phyloP scores from a whole-genome alignment of 164 flowering plant genomes.

The Vitis cinerea region DNA sequence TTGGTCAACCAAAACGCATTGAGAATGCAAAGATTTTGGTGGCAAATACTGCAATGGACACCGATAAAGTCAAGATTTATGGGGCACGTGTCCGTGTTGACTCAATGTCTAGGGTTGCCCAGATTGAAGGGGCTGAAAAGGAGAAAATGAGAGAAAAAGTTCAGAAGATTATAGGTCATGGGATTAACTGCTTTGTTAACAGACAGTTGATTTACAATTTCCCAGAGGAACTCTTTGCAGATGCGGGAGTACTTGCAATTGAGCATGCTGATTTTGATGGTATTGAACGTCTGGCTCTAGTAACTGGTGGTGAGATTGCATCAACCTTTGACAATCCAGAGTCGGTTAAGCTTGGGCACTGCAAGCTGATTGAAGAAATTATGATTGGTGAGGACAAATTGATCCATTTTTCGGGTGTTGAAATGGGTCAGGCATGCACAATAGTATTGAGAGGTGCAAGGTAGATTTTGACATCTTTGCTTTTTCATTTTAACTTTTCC shows the following conservation, averaged over 20 bases:
- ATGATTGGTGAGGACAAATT: slow-evolving; percentile 98
- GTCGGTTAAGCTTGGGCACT: slow-evolving; percentile 94
- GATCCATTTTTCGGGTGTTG: slow-evolving; percentile 97
- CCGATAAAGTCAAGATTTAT: slow-evolving; percentile 97
- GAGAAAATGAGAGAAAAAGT: slow-evolving; percentile 97
- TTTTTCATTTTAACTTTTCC: background rate
- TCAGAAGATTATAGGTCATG: slow-evolving; percentile 87
- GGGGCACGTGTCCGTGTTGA: slow-evolving; percentile 99
- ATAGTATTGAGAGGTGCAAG: slow-evolving; percentile 98
- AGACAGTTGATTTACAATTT: slow-evolving; percentile 95
- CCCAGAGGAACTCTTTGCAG: slow-evolving; percentile 98
- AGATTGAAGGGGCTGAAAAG: slow-evolving; percentile 95
- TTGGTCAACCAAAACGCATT: slow-evolving; percentile 96
- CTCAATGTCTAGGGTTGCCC: slow-evolving; percentile 95
- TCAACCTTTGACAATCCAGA: slow-evolving; percentile 99
- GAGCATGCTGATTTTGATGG: slow-evolving; percentile 99
- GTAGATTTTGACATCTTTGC: slow-evolving; percentile 27
- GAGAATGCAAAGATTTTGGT: slow-evolving; percentile 97
- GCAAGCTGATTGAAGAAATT: slow-evolving; percentile 96
- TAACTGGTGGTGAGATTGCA: slow-evolving; percentile 99
- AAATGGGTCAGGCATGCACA: slow-evolving; percentile 98
- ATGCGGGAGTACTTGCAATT: slow-evolving; percentile 94
- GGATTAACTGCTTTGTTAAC: slow-evolving; percentile 94
- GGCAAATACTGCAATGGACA: slow-evolving; percentile 99
- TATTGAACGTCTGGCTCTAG: slow-evolving; percentile 90